These are phyloP conservation scores for Verticillium klebahnii DNA, from an alignment of 2,329 filamentous ascomycete genomes.

Conservation along the genomic window DNA sequence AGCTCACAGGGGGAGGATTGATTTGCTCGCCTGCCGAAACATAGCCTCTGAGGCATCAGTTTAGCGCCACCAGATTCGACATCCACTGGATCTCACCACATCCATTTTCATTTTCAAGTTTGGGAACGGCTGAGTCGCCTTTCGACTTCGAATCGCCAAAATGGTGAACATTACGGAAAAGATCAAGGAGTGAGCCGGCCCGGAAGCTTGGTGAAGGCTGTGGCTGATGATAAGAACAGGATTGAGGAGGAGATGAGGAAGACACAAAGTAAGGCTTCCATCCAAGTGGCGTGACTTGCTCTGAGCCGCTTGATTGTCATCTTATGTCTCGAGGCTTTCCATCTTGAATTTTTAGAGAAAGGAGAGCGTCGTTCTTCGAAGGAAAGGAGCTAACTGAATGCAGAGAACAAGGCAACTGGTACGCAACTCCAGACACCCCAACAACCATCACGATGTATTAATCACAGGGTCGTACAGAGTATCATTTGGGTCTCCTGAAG, in stretches of 20 bases:
- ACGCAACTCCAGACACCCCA: constrained; percentile 29
- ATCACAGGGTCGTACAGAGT: constrained; percentile 56
- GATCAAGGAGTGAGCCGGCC: constrained; percentile 83
- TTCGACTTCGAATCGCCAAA: constrained; percentile 28
- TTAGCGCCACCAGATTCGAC: background rate
- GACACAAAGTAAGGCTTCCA: constrained; percentile 82
- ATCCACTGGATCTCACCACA: background rate
- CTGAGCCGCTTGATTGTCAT: background rate
- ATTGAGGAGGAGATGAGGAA: constrained; percentile 99
- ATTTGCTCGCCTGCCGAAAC: background rate
- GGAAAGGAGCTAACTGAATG: constrained; percentile 5
- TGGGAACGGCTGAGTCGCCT: constrained; percentile 2
- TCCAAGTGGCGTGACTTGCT: background rate
- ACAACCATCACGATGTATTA: background rate
- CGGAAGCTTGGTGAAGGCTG: background rate
- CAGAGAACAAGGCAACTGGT: constrained; percentile 99
- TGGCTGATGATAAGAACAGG: constrained; percentile 45
- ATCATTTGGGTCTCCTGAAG: constrained; percentile 96
- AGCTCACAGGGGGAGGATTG: background rate
- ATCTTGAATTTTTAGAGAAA: constrained; percentile 20
- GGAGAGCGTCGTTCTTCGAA: background rate
- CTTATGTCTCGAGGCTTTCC: background rate
- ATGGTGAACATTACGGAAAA: constrained; percentile 99
- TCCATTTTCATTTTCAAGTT: background rate
- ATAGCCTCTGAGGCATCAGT: background rate